Base-by-base conservation (phyloP, 768 basidiomycete genomes). In the Xerocomellus chrysenteron region DNA sequence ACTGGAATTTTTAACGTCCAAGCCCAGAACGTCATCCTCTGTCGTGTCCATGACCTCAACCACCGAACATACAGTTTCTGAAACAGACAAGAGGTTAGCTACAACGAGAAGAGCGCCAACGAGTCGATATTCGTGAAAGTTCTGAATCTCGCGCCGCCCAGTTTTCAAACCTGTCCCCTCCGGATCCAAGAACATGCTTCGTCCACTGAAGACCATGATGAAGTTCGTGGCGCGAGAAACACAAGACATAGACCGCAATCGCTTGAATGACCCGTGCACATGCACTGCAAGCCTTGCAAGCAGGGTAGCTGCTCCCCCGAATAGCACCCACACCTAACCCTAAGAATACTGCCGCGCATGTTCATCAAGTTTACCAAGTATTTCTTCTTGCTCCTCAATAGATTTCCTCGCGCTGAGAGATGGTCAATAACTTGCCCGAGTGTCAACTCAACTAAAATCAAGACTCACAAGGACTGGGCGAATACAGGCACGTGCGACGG, bases 401-500 rank as follows among this genome's bases (percentile, higher is more conserved):
- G 77, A 68, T 59, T 77, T 78, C 19, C 72, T 73, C 5, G 72
- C 75, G 53, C 79, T 82, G 52, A 33, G 26, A 32, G 12, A 53
- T 21, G 4, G 43, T 66, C 55, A 65, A 19, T 42, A 17, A 54
- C 19, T 10, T n/a, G 35, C 21, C 35, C 21, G 37, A 14, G 1
- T 6, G 28, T 49, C 47, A 16, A 35, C 28, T 2, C 55, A 41
- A 21, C 6, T n/a, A 24, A 13, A 33, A 44, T 19, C 26, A 19
- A 16, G 21, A 78, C 86, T 71, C 60, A 89, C 88, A 90, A 90
- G 33, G 81, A 75, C 52, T 78, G 76, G 8, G 87, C 88, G 65
- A 90, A 90, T 4, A 63, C 60, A 2, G 82, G 72, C 4, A 87
- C 69, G 42, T 88, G 80, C 12, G 71, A 73, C 7, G 81, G 76